Percentiles rank a stretch among this genome's conserved stretches.
phyloP scores from a whole-genome alignment of 768 basidiomycete genomes.

The Kwoniella sp. region DNA sequence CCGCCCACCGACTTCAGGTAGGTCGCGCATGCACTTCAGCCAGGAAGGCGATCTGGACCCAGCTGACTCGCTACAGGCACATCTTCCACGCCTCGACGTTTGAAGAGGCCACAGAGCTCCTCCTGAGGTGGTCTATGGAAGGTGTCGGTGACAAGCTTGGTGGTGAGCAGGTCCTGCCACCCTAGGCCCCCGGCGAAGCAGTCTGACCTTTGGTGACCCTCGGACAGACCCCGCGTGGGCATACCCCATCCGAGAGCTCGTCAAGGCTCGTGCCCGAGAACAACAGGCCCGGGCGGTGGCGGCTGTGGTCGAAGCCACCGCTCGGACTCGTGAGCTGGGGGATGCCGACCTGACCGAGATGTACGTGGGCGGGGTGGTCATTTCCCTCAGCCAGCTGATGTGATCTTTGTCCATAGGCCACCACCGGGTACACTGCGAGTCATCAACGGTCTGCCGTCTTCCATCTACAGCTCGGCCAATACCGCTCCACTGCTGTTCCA shows the following conservation, averaged over 20 bases:
- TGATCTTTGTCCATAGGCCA: not conserved
- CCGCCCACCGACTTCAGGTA: constrained; percentile 47
- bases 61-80: constrained; percentile 29
- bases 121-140: constrained; percentile 47
- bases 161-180: constrained; percentile 32
- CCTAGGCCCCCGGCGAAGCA: not conserved
- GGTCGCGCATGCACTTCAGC: not conserved
- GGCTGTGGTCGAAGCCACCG: constrained; percentile 45
- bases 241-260: constrained; percentile 41
- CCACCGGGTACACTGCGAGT: constrained; percentile 34
- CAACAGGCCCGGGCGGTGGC: constrained; percentile 50
- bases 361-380: constrained; percentile 24
- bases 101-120: constrained; percentile 47
- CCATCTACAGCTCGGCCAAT: constrained; percentile 46
- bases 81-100: constrained; percentile 44
- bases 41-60: not conserved
- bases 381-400: not conserved
- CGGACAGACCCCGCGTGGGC: constrained; percentile 49
- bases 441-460: constrained; percentile 50
- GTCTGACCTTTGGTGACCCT: not conserved
- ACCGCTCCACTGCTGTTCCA: constrained; percentile 4
- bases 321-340: constrained; percentile 15
- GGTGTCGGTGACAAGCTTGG: constrained; percentile 48
- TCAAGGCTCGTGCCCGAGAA: constrained; percentile 46
- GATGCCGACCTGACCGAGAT: constrained; percentile 10